Base-by-base conservation (phyloP, 1,284 basidiomycete species). In the Porogramme epimiltina region DNA sequence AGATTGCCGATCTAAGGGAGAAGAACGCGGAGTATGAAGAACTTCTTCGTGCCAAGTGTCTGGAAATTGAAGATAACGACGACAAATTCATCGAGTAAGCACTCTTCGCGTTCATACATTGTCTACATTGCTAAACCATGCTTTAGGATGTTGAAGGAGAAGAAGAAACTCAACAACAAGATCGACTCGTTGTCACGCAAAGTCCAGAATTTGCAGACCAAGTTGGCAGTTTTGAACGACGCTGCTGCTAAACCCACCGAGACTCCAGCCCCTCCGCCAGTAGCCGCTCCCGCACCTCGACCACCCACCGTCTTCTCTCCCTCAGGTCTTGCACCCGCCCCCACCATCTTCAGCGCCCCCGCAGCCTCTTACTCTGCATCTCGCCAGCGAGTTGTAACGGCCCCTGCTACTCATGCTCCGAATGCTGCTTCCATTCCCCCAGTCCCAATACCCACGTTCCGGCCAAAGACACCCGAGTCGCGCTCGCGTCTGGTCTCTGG, bases 41-140 rank as follows among this genome's bases (percentile, higher is more conserved):
- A 39, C 70, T 88, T 39, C 70, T 91, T 25, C 75, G 75, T 51
- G 72, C 69, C 33, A 91, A 89, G 67, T 87, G 83, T 57, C 68
- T 75, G n/a, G 89, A 91, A 69, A 89, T 91, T 52, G 89, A 91
- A 64, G 86, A 87, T 59, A 88, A 90, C 51, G 89, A 91, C 59
- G 89, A 91, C 64, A 81, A 81, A 37, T 81, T 84, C 52, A 81
- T 91, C 52, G 86, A 86, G 89, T 91, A 70, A 60, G 88, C n/a
- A n/a, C n/a, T 78, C 20, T 11, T 19, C 4, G 34, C 5, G 34
- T 26, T 28, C 4, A 11, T 3, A 5, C n/a, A 1, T 20, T 13
- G 15, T 23, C 6, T 8, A 13, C 19, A 3, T 9, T 9, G 20
- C 45, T 51, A 16, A 55, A 16, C 24, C 19, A 22, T 36, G 15